Evolutionary conservation across 2,329 filamentous ascomycete species (phyloP).

Genomic region (Fusarium xyrophilum): DNA sequence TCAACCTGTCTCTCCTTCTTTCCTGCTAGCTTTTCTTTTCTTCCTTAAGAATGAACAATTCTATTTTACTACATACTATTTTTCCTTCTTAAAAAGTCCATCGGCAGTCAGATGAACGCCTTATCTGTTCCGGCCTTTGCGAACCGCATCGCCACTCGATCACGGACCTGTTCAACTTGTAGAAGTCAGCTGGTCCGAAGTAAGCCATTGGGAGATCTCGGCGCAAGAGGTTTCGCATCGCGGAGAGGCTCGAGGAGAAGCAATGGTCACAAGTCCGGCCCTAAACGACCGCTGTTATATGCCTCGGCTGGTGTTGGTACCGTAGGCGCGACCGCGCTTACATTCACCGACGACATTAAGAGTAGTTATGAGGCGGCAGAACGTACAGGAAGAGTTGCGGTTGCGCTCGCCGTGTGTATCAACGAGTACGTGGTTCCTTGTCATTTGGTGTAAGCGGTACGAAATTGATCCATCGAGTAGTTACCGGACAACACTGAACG

Average conservation of each 20-base stretch:
- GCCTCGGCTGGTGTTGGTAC: conserved; percentile 61
- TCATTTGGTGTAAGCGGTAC: not conserved
- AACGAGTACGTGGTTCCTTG: conserved; percentile 71
- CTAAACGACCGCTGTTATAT: conserved; percentile 51
- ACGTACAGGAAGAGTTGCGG: conserved; percentile 79
- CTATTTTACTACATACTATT: conserved; percentile 4
- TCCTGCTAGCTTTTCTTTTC: not conserved
- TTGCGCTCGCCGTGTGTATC: conserved; percentile 79
- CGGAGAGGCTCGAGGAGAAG: conserved; percentile 36
- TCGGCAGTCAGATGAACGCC: conserved; percentile 50
- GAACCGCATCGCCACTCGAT: conserved; percentile 48
- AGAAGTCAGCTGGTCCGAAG: conserved; percentile 49
- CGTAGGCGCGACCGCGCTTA: conserved; percentile 56
- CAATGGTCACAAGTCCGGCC: conserved; percentile 34
- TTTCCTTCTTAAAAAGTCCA: conserved; percentile 22
- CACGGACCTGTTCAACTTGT: conserved; percentile 58
- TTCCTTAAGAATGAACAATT: conserved; percentile 36
- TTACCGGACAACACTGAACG: conserved; percentile 85
- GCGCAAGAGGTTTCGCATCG: conserved; percentile 44
- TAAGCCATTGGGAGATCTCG: conserved; percentile 41
- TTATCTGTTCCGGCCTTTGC: conserved; percentile 50
- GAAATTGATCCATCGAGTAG: conserved; percentile 53
- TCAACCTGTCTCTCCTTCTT: conserved; percentile 6
- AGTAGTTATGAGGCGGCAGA: conserved; percentile 77
- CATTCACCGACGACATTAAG: conserved; percentile 73